A percentile compares a stretch with the other conserved stretches of the same genome.
Conservation (phyloP, 2,329 filamentous ascomycete genomes). For the Alternaria brassicicola region DNA sequence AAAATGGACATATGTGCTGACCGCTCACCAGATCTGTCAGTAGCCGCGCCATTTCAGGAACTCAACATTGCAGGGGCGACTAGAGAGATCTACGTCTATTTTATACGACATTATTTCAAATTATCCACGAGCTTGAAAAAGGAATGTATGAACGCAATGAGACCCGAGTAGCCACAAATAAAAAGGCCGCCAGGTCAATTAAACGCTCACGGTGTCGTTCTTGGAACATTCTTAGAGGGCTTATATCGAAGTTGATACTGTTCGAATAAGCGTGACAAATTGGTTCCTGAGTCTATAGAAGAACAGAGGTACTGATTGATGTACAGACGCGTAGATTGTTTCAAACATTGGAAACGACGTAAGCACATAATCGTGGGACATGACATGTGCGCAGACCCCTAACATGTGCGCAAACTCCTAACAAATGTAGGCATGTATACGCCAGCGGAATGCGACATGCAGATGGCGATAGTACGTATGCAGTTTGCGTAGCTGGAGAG, state of each 20-base stretch:
- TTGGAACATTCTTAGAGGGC: conserved; percentile 51
- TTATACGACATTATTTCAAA: background rate
- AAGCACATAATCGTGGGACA: background rate
- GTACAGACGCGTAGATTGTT: background rate
- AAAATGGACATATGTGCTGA: background rate
- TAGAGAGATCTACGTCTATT: background rate
- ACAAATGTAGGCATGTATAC: background rate
- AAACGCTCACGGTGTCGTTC: conserved; percentile 42
- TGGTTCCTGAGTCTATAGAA: conserved; percentile 37
- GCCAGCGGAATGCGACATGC: background rate
- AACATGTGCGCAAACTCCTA: too few species aligned
- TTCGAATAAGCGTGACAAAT: conserved; percentile 51
- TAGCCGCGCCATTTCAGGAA: background rate
- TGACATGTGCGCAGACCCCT: background rate
- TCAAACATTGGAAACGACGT: background rate
- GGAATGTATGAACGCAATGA: conserved; percentile 47
- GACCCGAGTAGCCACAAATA: conserved; percentile 43
- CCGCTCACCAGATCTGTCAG: background rate
- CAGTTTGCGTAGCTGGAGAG: background rate
- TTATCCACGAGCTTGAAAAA: background rate
- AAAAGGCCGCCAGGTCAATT: conserved; percentile 48
- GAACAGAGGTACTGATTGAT: background rate
- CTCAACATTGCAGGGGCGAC: background rate
- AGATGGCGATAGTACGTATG: background rate
- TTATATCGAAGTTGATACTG: conserved; percentile 44